Base-by-base conservation (phyloP, 1,284 basidiomycete species). In the Pseudozyma thailandica region DNA sequence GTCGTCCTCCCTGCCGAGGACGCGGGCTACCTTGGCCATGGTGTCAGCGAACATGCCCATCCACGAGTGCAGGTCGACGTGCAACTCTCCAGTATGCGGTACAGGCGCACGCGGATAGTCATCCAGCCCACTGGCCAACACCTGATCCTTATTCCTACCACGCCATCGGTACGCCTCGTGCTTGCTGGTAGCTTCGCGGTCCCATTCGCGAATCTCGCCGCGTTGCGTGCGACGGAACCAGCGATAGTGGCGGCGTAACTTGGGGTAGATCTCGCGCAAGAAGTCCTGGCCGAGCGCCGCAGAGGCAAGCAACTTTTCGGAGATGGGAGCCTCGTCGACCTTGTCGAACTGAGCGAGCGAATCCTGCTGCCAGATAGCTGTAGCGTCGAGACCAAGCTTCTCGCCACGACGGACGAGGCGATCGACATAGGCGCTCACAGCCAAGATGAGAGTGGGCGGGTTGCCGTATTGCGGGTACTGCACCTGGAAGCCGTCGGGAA, bases 211-310 rank as follows among this genome's bases (percentile, higher is more conserved):
- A 77, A 97, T 91, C 82, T 94, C 92, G 12, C 79, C 79, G 9
- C 91, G 88, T 83, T 97, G 94, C 2, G 94, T 95, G 49, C 90
- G 89, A 26, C 93, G 88, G 88, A 96, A 96, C 94, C 94, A 97
- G 58, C 92, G 89, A 80, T 96, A 97, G 83, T 97, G 94, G 18
- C 91, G 87, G 73, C 91, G 91, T 13, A 96, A 86, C 5, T 91
- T 90, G 25, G 86, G 85, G 79, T 97, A 97, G 61, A 96, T 91
- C 4, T 89, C 89, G 45, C 86, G 87, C 45, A 96, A 86, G 84
- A 89, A 94, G 2, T 85, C 79, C 4, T 88, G 84, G 0, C 90
- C 73, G 10, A 90, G 85, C 20, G 88, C 85, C 1, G 69, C 51
- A 23, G 69, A 66, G 2, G 52, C 39, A 4, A 69, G 56, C 41